Conservation (phyloP, 306 rosid genomes). For the Prunus padus region DNA sequence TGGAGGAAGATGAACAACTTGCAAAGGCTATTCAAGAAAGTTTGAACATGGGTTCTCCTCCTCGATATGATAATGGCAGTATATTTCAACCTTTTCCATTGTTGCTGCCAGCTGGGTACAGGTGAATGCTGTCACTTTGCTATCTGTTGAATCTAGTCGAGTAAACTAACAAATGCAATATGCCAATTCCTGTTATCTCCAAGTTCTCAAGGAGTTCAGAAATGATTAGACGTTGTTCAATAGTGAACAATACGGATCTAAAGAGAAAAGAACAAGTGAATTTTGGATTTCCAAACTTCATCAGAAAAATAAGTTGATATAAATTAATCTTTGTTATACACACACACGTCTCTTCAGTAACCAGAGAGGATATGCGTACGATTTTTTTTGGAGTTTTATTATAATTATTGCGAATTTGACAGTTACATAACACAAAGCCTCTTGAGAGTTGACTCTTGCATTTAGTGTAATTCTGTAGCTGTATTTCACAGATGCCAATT, state of each 20-base stretch:
- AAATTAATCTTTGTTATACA: not conserved
- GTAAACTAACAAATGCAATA: not conserved
- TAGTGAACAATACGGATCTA: not conserved
- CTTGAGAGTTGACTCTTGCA: not conserved
- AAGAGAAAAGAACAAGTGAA: not conserved
- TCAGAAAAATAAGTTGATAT: not conserved
- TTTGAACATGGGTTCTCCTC: conserved; percentile 57
- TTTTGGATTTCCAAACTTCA: not conserved
- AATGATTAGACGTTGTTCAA: not conserved
- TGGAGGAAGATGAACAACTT: conserved; percentile 92
- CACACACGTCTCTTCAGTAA: not conserved
- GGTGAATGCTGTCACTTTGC: conserved; percentile 47
- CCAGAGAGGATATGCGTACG: not conserved
- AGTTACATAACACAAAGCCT: not conserved
- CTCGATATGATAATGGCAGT: conserved; percentile 47
- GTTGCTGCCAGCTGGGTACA: conserved; percentile 57
- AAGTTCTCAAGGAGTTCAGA: not conserved
- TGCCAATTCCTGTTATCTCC: not conserved
- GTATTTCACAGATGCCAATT: not conserved
- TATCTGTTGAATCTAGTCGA: conserved; percentile 13
- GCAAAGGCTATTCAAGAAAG: conserved; percentile 95
- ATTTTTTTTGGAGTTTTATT: not conserved
- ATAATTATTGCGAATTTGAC: not conserved
- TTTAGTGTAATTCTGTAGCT: conserved; percentile 12
- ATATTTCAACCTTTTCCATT: conserved; percentile 53